These are phyloP conservation scores for Penicillium arizonense DNA, from an alignment of 495 filamentous ascomycete genomes.

Conservation along the genomic window DNA sequence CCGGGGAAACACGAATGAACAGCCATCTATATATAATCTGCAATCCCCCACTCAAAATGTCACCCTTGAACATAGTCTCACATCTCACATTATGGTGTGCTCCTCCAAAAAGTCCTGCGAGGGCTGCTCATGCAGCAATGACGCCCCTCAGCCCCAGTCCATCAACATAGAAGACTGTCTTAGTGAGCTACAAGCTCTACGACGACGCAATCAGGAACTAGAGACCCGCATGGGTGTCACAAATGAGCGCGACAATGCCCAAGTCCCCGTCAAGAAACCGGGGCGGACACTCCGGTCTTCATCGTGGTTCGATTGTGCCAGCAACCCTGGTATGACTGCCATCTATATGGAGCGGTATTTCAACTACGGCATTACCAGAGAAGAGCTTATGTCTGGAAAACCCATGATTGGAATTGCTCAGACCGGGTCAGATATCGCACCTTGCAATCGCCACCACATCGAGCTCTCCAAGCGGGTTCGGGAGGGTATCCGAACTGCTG, in stretches of 20 bases:
- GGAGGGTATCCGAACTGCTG: constrained; percentile 52
- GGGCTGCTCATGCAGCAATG: constrained; percentile 36
- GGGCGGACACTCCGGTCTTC: constrained; percentile 43
- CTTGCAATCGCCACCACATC: constrained; percentile 54
- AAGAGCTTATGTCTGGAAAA: constrained; percentile 53
- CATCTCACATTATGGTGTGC: constrained; percentile 30
- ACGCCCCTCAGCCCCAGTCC: constrained; percentile 14
- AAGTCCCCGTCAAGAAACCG: constrained; percentile 13
- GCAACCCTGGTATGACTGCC: constrained; percentile 49
- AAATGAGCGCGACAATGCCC: not conserved
- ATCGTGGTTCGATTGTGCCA: constrained; percentile 46
- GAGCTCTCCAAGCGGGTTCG: constrained; percentile 53
- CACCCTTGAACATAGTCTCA: not conserved
- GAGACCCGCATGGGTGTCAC: constrained; percentile 20
- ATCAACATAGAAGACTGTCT: constrained; percentile 26
- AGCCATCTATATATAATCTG: constrained; percentile 1
- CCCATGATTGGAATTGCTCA: constrained; percentile 59
- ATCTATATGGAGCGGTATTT: constrained; percentile 56
- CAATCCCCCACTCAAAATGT: not conserved
- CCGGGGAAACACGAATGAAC: not conserved
- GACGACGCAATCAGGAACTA: constrained; percentile 26
- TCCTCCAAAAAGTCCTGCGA: constrained; percentile 33
- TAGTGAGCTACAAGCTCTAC: constrained; percentile 20
- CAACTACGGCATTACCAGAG: constrained; percentile 53
- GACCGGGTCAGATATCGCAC: constrained; percentile 53